Base-by-base conservation (phyloP, 345 rosid species). In the Eutrema yunnanense region DNA sequence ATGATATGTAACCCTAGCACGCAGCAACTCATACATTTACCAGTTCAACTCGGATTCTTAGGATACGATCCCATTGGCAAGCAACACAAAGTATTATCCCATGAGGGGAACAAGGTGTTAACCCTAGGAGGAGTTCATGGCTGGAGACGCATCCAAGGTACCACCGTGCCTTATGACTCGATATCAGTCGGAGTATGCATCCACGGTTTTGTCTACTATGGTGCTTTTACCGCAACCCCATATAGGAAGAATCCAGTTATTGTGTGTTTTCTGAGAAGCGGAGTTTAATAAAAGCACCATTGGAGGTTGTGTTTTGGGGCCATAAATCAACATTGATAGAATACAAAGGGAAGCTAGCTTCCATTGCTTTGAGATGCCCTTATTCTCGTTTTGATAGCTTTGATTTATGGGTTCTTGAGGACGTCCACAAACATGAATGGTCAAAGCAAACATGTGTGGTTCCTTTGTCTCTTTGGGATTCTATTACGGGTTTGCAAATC, bases 291-390 rank as follows among this genome's bases (percentile, higher is more conserved):
- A 53, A 65, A 12, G 48, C 48, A 13, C 70, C 34, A 50, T 0
- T 0, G 12, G 6, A 1, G 19, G 34, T 50, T 6, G 2, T 36
- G 11, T 1, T 0, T 8, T 22, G 19, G 22, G 1, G 6, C 0
- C 3, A 0, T 6, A 2, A 65, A 2, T 1, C 59, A 10, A 9
- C 27, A 8, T 65, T 51, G 1, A 37, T 65, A 4, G 59, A 37
- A 22, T 65, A 50, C 70, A 50, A 38, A 38, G 59, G 70, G 38
- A 65, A 65, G 59, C 59, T 65, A 37, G 59, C 70, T 65, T 50
- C 38, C 34, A 65, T 65, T 36, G 22, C 22, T 22, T 48, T 65
- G 48, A n/a, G 26, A 49, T 0, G 2, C 37, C 49, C 38, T 51
- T 10, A 33, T 64, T 16, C 0, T 48, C 49, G 14, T 26, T 38